Evolutionary conservation across 1,139 yeast species (phyloP).

Genomic region (Kurtzmaniella quercitrusa): DNA sequence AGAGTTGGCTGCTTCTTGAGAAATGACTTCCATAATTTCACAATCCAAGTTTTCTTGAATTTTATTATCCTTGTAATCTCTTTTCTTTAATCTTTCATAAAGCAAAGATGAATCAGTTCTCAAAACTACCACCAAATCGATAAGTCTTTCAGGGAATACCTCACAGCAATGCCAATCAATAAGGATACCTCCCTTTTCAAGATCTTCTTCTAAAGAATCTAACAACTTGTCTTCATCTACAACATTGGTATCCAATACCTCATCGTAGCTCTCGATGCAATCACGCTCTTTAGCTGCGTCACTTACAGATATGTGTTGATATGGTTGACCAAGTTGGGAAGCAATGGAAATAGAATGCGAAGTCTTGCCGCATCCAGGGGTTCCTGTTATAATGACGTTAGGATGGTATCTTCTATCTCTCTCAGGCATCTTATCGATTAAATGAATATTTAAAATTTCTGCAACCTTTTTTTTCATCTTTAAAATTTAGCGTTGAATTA

Average conservation of each 20-base stretch:
- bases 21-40: slow-evolving; percentile 91
- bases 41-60: slow-evolving; percentile 92
- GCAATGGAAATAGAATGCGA: slow-evolving; percentile 71
- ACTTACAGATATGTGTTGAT: slow-evolving; percentile 66
- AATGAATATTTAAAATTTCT: neutral
- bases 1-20: slow-evolving; percentile 81
- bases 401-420: slow-evolving; percentile 51
- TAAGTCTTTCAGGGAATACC: slow-evolving; percentile 85
- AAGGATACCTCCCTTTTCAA: slow-evolving; percentile 79
- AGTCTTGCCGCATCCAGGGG: slow-evolving; percentile 97
- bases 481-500: neutral
- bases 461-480: neutral
- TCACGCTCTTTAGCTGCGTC: slow-evolving; percentile 76
- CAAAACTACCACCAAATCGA: slow-evolving; percentile 87
- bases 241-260: slow-evolving; percentile 76
- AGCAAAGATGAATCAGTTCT: slow-evolving; percentile 70
- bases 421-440: neutral
- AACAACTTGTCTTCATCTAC: slow-evolving; percentile 89
- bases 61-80: slow-evolving; percentile 76
- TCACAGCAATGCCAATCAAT: slow-evolving; percentile 99
- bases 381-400: slow-evolving; percentile 88
- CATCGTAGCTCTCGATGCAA: slow-evolving; percentile 82
- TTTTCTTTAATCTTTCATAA: slow-evolving; percentile 67
- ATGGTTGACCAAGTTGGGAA: slow-evolving; percentile 40
- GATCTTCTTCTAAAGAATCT: slow-evolving; percentile 74